A percentile compares a stretch with the other conserved stretches of the same genome.
Evolutionary conservation across 1,139 yeast species (phyloP).

Genomic region (Suhomyces bribrorum): DNA sequence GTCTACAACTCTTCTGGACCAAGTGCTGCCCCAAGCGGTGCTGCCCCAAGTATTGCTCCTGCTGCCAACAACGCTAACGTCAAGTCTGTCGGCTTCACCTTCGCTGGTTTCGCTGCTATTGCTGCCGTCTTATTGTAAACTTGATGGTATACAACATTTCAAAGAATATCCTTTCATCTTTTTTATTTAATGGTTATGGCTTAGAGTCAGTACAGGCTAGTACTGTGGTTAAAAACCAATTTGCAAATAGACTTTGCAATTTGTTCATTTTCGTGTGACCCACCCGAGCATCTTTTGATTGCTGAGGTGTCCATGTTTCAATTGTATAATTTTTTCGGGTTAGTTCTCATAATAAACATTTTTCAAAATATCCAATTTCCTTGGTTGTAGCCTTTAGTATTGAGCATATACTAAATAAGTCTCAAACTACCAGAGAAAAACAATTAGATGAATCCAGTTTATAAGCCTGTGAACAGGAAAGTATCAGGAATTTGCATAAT

Average conservation of each 20-base stretch:
- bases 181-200: background rate
- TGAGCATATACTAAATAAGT: too few species aligned
- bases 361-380: background rate
- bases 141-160: too few species aligned
- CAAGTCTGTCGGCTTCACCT: constrained; percentile 34
- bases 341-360: background rate
- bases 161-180: too few species aligned
- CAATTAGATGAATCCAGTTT: too few species aligned
- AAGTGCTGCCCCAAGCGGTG: too few species aligned
- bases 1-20: constrained; percentile 23
- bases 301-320: constrained; percentile 3
- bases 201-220: background rate
- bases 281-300: constrained; percentile 4
- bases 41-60: constrained; percentile 19
- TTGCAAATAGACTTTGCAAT: background rate
- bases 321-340: constrained; percentile 1
- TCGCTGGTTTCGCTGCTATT: constrained; percentile 47
- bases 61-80: constrained; percentile 31
- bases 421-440: too few species aligned
- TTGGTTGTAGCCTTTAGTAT: too few species aligned
- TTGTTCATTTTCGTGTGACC: background rate
- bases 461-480: too few species aligned
- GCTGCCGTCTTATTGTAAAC: constrained; percentile 45
- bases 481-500: too few species aligned
- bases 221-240: background rate